phyloP scores from a whole-genome alignment of 495 filamentous ascomycete species.

The Aspergillus affinis region DNA sequence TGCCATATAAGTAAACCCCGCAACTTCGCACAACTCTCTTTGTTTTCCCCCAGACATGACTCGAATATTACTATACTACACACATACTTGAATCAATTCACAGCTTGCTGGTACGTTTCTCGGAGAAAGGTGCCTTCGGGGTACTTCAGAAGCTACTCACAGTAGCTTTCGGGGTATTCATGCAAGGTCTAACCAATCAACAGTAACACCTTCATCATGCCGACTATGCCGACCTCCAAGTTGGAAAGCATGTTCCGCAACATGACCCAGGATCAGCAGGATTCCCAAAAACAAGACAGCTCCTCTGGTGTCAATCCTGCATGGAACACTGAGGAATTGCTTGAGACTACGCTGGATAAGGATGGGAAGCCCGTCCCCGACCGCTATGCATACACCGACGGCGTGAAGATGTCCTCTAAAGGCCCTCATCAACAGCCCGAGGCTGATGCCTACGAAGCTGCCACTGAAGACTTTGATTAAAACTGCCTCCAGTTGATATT shows the following conservation, averaged over 20 bases:
- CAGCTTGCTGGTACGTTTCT: neutral
- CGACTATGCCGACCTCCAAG: constrained; percentile 8
- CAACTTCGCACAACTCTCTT: neutral
- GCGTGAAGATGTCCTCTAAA: constrained; percentile 18
- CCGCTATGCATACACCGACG: constrained; percentile 25
- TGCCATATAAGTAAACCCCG: constrained; percentile 9
- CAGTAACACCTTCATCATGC: constrained; percentile 22
- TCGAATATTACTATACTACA: neutral
- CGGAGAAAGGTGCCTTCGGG: neutral
- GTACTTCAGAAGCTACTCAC: neutral
- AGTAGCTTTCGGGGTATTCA: neutral
- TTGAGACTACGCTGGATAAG: constrained; percentile 29
- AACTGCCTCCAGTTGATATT: neutral
- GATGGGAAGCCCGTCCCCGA: constrained; percentile 40
- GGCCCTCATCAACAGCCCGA: constrained; percentile 21
- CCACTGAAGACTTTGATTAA: constrained; percentile 39
- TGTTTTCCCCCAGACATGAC: neutral
- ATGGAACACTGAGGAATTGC: constrained; percentile 30
- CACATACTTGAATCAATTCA: neutral
- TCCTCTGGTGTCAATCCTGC: neutral
- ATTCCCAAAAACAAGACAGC: neutral
- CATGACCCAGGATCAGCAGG: neutral
- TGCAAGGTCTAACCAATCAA: neutral
- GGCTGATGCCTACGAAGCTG: constrained; percentile 29
- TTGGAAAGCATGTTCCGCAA: neutral